phyloP scores from a whole-genome alignment of 768 basidiomycete genomes.

The Hortiboletus campestris region DNA sequence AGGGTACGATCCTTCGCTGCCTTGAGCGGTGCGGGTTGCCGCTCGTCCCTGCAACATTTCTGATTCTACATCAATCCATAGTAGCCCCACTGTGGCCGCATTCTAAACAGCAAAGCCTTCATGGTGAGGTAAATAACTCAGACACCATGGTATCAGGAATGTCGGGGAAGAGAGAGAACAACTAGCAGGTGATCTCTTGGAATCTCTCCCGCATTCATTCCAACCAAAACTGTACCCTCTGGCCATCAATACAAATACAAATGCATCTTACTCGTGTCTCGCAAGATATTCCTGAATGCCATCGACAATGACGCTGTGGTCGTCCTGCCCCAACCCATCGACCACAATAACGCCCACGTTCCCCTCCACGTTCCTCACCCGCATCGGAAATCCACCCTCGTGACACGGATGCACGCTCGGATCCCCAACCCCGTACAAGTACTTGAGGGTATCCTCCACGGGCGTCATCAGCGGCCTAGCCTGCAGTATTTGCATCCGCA shows the following conservation, averaged over 20 bases:
- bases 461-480: fast-evolving
- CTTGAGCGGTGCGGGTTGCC: no score
- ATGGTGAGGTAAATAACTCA: no score
- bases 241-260: background rate
- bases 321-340: conserved; percentile 30
- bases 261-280: background rate
- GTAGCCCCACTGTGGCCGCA: no score
- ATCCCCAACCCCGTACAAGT: conserved; percentile 25
- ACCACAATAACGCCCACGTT: conserved; percentile 36
- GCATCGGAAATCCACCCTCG: conserved; percentile 35
- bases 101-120: no score
- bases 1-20: no score
- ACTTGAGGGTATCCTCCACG: conserved; percentile 4
- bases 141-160: no score
- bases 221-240: no score
- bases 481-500: conserved; percentile 16
- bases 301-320: conserved; percentile 33
- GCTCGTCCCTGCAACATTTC: no score
- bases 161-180: no score
- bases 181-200: no score
- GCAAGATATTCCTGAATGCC: conserved; percentile 28
- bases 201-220: no score
- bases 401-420: conserved; percentile 30
- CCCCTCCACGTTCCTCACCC: conserved; percentile 34
- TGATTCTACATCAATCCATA: no score